These are phyloP conservation scores for Bipolaris sorokiniana DNA, from an alignment of 2,329 filamentous ascomycete species.

Conservation along the genomic window DNA sequence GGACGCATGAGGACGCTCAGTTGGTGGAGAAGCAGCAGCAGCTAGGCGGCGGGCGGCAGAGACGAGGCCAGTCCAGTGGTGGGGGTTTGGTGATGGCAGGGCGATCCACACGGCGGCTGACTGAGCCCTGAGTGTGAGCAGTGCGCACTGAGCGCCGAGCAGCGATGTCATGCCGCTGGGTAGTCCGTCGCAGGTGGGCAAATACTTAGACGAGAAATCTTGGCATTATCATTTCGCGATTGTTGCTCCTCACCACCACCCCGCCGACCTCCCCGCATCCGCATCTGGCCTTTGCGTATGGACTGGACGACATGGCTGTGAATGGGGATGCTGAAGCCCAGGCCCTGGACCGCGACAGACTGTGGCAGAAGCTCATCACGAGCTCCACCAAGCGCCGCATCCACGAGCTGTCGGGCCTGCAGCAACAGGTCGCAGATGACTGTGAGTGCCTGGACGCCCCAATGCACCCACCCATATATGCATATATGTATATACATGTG, in stretches of 20 bases:
- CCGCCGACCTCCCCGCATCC: slow-evolving; percentile 36
- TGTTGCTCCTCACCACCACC: slow-evolving; percentile 24
- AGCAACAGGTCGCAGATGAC: slow-evolving; percentile 52
- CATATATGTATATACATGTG: too few relatives aligned
- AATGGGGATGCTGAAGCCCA: slow-evolving; percentile 43
- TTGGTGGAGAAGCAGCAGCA: slow-evolving; percentile 2
- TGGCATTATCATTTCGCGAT: slow-evolving; percentile 14
- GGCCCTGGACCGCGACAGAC: slow-evolving; percentile 41
- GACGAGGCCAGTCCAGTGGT: slow-evolving; percentile 6
- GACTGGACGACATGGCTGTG: slow-evolving; percentile 45
- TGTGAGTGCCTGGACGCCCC: slow-evolving; percentile 43
- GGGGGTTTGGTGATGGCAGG: slow-evolving; percentile 16
- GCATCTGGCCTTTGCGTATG: slow-evolving; percentile 36
- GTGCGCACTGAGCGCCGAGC: not conserved
- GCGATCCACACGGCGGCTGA: slow-evolving; percentile 19
- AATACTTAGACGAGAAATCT: slow-evolving; percentile 29
- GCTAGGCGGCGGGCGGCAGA: slow-evolving; percentile 7
- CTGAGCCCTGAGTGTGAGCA: too few relatives aligned
- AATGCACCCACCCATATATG: not conserved
- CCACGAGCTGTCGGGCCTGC: slow-evolving; percentile 52
- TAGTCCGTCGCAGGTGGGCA: not conserved
- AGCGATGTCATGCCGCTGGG: slow-evolving; percentile 25
- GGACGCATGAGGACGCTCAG: slow-evolving; percentile 43
- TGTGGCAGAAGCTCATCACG: slow-evolving; percentile 52
- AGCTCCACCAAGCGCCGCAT: slow-evolving; percentile 58